Percentiles rank a stretch among this genome's conserved stretches.
Conservation (phyloP, 768 basidiomycete genomes). For the Pleurotus platypus region DNA sequence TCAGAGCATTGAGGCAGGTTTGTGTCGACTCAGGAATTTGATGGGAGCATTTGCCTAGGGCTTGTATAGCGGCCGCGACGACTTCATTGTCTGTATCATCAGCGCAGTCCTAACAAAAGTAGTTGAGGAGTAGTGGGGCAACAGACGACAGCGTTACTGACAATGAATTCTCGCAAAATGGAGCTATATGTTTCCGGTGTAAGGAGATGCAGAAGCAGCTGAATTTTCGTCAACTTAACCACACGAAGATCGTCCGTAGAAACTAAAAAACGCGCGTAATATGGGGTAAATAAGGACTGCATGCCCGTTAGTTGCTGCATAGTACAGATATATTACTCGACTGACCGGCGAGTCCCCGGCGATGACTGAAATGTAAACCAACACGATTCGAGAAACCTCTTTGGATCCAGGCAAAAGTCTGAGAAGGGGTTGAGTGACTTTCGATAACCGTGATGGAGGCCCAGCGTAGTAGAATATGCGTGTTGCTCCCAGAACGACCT, state of each 20-base stretch:
- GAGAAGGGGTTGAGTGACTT: constrained; percentile 70
- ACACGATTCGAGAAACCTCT: constrained; percentile 74
- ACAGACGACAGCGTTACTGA: constrained; percentile 32
- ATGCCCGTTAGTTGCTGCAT: neutral
- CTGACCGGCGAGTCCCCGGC: constrained; percentile 65
- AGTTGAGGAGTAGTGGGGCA: neutral
- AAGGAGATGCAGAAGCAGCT: constrained; percentile 64
- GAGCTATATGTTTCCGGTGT: constrained; percentile 63
- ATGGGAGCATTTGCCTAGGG: constrained; percentile 74
- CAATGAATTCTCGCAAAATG: constrained; percentile 82
- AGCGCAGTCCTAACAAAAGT: constrained; percentile 61
- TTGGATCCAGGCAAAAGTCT: constrained; percentile 63
- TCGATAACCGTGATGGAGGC: constrained; percentile 48
- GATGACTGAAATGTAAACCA: constrained; percentile 69
- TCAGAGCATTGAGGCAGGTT: constrained; percentile 73
- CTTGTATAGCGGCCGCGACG: constrained; percentile 69
- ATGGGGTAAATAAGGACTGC: constrained; percentile 61
- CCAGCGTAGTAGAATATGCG: constrained; percentile 74
- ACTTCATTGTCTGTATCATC: constrained; percentile 74
- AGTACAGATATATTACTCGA: constrained; percentile 5
- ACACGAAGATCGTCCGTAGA: constrained; percentile 61
- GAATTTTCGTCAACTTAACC: constrained; percentile 75
- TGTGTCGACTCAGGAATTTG: constrained; percentile 64
- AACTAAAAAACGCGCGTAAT: constrained; percentile 67
- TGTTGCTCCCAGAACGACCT: constrained; percentile 81